A percentile compares a stretch with the other conserved stretches of the same genome.
Evolutionary conservation across 805 yeast species (phyloP).

Genomic region (Yarrowia hollandica): DNA sequence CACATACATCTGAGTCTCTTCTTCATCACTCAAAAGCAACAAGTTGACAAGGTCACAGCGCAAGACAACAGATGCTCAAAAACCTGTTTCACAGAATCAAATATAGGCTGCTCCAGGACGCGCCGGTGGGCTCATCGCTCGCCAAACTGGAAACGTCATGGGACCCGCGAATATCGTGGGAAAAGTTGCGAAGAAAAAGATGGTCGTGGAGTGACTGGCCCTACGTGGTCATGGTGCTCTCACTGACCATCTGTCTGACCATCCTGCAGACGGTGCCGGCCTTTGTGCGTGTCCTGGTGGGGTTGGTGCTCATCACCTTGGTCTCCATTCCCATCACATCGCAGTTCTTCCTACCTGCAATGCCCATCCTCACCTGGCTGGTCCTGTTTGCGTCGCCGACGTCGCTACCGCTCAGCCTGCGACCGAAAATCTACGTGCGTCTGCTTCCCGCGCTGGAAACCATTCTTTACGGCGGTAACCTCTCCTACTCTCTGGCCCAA

Average conservation of each 20-base stretch:
- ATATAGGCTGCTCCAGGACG: conserved; percentile 41
- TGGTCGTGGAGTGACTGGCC: conserved; percentile 46
- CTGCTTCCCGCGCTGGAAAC: conserved; percentile 91
- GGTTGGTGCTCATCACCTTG: conserved; percentile 46
- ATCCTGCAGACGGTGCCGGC: conserved; percentile 41
- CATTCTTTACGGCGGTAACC: conserved; percentile 85
- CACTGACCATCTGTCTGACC: conserved; percentile 50
- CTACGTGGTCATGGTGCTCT: conserved; percentile 53
- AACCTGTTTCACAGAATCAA: conserved; percentile 34
- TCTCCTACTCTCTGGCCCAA: conserved; percentile 79
- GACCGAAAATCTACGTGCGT: conserved; percentile 88
- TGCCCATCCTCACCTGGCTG: conserved; percentile 86
- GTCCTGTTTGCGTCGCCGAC: conserved; percentile 76
- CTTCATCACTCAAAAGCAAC: no score
- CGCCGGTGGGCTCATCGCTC: conserved; percentile 41
- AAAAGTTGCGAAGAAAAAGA: conserved; percentile 36
- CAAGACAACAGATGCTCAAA: conserved; percentile 6
- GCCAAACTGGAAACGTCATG: conserved; percentile 40
- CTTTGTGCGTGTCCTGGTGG: conserved; percentile 41
- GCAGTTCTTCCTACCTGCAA: conserved; percentile 79
- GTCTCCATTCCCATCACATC: conserved; percentile 72
- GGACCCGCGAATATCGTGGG: conserved; percentile 41
- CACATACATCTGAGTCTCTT: no score
- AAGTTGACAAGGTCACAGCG: no score
- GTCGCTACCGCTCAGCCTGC: conserved; percentile 67